A percentile compares a stretch with the other conserved stretches of the same genome.
phyloP scores from a whole-genome alignment of 2,329 filamentous ascomycete genomes.

The Epichloe glyceriae region DNA sequence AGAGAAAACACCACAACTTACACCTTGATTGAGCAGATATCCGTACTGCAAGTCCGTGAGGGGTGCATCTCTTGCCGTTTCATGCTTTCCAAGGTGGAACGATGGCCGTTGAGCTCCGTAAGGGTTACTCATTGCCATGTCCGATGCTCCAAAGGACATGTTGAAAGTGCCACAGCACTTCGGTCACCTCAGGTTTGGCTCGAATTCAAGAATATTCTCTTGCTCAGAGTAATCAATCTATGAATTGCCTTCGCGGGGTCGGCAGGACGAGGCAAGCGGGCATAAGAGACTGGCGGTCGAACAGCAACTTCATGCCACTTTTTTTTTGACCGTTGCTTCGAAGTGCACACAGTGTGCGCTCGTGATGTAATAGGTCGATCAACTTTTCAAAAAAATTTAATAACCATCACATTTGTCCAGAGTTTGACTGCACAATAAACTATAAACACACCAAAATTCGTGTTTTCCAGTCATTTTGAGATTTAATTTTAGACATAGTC shows the following conservation, averaged over 20 bases:
- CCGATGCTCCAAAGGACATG: constrained; percentile 13
- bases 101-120: constrained; percentile 21
- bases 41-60: constrained; percentile 52
- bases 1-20: constrained; percentile 30
- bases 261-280: not conserved
- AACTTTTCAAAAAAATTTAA: not conserved
- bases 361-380: not conserved
- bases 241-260: not conserved
- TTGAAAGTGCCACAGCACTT: not conserved
- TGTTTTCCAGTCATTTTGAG: too few relatives aligned
- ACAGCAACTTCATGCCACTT: constrained; percentile 1
- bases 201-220: not conserved
- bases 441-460: too few relatives aligned
- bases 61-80: constrained; percentile 46
- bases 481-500: not conserved
- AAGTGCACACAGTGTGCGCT: constrained; percentile 6
- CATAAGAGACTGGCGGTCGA: not conserved
- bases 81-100: constrained; percentile 66
- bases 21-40: constrained; percentile 55
- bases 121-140: constrained; percentile 14
- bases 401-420: too few relatives aligned
- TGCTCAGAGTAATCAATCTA: not conserved
- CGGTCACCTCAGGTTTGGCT: not conserved
- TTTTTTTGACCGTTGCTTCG: not conserved
- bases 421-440: too few relatives aligned